phyloP scores from a whole-genome alignment of 768 basidiomycete species.

The Candolleomyces eurysporus region DNA sequence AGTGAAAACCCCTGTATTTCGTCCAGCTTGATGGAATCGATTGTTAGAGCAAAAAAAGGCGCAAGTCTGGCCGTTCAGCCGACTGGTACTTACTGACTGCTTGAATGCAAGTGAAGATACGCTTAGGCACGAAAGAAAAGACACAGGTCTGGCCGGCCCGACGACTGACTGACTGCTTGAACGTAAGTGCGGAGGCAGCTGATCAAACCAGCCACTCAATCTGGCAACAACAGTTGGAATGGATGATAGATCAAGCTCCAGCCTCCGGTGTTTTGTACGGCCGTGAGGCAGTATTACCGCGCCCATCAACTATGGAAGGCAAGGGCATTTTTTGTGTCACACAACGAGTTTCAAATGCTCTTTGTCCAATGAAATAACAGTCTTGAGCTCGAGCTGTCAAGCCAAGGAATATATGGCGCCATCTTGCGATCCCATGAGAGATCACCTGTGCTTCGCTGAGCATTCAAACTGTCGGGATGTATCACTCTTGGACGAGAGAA shows the following conservation, averaged over 20 bases:
- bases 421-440: background rate
- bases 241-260: background rate
- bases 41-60: no score
- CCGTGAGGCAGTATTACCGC: background rate
- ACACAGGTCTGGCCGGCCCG: background rate
- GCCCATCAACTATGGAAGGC: background rate
- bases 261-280: background rate
- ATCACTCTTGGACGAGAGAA: background rate
- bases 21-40: no score
- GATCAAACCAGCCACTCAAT: background rate
- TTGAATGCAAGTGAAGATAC: no score
- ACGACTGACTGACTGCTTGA: background rate
- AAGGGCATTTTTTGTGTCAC: background rate
- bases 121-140: background rate
- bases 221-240: background rate
- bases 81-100: no score
- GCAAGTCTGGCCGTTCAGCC: no score
- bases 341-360: background rate
- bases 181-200: background rate
- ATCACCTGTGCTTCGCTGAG: background rate
- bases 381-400: background rate
- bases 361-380: background rate
- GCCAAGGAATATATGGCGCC: background rate
- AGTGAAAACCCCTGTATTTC: no score
- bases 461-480: background rate